Evolutionary conservation across 768 basidiomycete species (phyloP).

Genomic region (Dentipellis fragilis): DNA sequence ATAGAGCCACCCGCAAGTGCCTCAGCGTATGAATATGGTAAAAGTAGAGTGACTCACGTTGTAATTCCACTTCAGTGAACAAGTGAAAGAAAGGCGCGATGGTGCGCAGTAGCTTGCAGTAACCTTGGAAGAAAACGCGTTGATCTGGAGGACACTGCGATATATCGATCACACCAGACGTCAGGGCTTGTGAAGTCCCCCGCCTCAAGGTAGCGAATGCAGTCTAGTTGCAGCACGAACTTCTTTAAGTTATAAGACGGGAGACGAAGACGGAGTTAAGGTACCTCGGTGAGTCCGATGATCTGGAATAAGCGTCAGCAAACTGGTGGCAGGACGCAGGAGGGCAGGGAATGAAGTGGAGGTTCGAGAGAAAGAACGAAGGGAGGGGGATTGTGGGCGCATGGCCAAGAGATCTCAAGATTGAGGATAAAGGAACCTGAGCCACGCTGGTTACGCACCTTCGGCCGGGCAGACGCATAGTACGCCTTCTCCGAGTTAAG

Average conservation of each 20-base stretch:
- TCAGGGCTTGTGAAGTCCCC: not conserved
- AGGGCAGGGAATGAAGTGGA: not conserved
- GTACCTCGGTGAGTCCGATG: not conserved
- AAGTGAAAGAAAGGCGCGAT: not conserved
- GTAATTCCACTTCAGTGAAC: not conserved
- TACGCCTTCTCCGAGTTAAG: conserved; percentile 16
- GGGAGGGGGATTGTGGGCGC: not conserved
- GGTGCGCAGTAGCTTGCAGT: not conserved
- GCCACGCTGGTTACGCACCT: conserved; percentile 8
- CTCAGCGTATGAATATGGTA: no score
- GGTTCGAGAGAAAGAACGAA: not conserved
- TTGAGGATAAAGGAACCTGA: not conserved
- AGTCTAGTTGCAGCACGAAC: not conserved
- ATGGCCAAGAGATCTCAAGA: not conserved
- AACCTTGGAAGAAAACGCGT: not conserved
- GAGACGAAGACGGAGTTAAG: no score
- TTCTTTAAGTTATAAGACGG: no score
- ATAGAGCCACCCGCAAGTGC: no score
- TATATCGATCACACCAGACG: not conserved
- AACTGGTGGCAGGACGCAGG: not conserved
- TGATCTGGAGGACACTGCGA: not conserved
- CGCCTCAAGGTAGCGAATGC: not conserved
- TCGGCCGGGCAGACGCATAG: conserved; percentile 15
- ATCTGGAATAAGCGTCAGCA: not conserved
- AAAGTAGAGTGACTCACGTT: not conserved